These are phyloP conservation scores for Aspergillus mulundensis DNA, from an alignment of 495 filamentous ascomycete genomes.

Conservation along the genomic window DNA sequence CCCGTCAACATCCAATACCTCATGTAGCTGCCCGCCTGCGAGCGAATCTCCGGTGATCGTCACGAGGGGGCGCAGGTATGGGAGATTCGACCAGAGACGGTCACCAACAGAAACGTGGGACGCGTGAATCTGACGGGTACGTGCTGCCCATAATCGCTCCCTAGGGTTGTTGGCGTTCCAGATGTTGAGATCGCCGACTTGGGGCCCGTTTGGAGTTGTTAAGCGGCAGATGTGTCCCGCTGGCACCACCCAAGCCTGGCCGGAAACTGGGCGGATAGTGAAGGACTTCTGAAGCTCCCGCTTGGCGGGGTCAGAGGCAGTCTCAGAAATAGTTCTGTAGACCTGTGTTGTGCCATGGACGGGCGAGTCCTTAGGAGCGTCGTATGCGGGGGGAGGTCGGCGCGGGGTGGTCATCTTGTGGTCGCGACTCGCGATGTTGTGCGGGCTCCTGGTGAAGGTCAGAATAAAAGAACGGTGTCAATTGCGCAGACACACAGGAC, in stretches of 20 bases:
- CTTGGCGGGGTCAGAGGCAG: conserved; percentile 29
- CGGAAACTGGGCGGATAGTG: conserved; percentile 48
- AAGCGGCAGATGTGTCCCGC: conserved; percentile 63
- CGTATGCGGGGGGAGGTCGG: conserved; percentile 42
- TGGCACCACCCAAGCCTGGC: conserved; percentile 59
- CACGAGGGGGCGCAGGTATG: conserved; percentile 68
- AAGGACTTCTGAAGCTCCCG: conserved; percentile 34
- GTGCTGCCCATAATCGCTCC: conserved; percentile 74
- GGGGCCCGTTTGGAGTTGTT: conserved; percentile 68
- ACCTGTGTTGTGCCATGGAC: conserved; percentile 36
- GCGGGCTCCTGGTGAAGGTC: background rate
- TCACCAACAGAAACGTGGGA: conserved; percentile 67
- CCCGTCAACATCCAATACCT: conserved; percentile 35
- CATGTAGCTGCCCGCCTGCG: conserved; percentile 51
- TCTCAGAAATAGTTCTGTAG: conserved; percentile 39
- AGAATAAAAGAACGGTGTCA: background rate
- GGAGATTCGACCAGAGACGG: conserved; percentile 71
- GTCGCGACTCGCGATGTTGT: background rate
- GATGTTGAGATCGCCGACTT: conserved; percentile 79
- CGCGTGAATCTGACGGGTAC: conserved; percentile 72
- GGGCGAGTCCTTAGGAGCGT: conserved; percentile 32
- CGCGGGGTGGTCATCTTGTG: conserved; percentile 28
- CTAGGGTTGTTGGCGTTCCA: conserved; percentile 73
- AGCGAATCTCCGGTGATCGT: conserved; percentile 69
- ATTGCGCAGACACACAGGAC: background rate